Evolutionary conservation across 2,329 filamentous ascomycete species (phyloP).

Genomic region (Alternaria consortialis): DNA sequence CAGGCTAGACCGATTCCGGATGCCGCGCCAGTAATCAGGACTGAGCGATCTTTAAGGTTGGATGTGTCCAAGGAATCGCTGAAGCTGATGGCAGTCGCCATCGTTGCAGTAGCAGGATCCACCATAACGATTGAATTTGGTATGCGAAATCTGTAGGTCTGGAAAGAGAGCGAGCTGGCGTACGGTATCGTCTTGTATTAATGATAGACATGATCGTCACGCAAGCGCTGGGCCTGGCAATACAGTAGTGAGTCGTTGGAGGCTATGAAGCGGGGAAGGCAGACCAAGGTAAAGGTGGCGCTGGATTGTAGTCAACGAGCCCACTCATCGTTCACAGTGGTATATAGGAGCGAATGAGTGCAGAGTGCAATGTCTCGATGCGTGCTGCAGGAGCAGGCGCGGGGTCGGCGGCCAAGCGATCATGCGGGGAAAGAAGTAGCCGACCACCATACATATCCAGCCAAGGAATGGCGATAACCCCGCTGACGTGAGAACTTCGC

Average conservation of each 20-base stretch:
- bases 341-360: background rate
- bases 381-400: constrained; percentile 1
- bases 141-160: background rate
- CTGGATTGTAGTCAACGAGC: background rate
- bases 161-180: background rate
- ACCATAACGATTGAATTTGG: constrained; percentile 1
- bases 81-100: constrained; percentile 11
- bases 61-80: constrained; percentile 8
- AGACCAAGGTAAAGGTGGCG: background rate
- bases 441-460: background rate
- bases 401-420: background rate
- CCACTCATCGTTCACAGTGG: background rate
- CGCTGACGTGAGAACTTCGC: background rate
- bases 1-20: constrained; percentile 39
- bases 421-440: constrained; percentile 1
- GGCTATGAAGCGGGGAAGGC: background rate
- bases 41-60: constrained; percentile 27
- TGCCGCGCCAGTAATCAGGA: constrained; percentile 39
- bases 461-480: background rate
- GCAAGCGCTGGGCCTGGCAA: background rate
- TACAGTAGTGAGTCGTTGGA: background rate
- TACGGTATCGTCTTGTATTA: background rate
- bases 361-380: background rate
- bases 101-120: background rate
- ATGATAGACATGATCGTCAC: background rate